phyloP scores from a whole-genome alignment of 2,329 filamentous ascomycete species.

The Aspergillus flavus region DNA sequence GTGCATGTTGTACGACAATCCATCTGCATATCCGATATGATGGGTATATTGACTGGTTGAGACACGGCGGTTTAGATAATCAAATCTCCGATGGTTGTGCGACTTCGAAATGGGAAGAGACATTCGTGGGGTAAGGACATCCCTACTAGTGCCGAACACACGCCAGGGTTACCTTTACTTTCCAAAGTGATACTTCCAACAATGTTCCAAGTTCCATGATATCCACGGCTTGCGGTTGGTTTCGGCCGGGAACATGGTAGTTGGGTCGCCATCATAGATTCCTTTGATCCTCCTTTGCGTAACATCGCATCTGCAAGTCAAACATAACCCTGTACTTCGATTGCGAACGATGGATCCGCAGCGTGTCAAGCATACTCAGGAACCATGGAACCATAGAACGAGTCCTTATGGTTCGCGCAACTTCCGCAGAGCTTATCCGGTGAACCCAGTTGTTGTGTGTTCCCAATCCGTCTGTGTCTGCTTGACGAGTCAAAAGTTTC shows the following conservation, averaged over 20 bases:
- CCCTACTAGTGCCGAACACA: not conserved
- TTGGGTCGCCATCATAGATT: not conserved
- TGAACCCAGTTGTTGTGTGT: not conserved
- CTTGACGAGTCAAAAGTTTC: not conserved
- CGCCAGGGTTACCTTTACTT: not conserved
- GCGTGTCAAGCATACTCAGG: not conserved
- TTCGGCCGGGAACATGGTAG: not conserved
- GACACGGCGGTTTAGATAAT: slow-evolving; percentile 10
- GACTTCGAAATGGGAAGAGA: not conserved
- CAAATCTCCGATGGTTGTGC: slow-evolving; percentile 13
- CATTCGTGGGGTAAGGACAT: not conserved
- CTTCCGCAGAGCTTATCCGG: not conserved
- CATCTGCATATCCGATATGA: slow-evolving; percentile 7
- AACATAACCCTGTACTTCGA: not conserved
- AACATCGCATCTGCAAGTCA: slow-evolving; percentile 1
- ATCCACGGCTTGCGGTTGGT: not conserved
- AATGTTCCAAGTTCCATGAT: not conserved
- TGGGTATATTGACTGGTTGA: slow-evolving; percentile 4
- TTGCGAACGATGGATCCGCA: slow-evolving; percentile 2
- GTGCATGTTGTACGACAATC: slow-evolving; percentile 18
- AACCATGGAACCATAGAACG: slow-evolving; percentile 1
- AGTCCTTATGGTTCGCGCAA: slow-evolving; percentile 3
- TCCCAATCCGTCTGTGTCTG: not conserved
- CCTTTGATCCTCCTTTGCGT: not conserved
- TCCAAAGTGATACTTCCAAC: not conserved